Evolutionary conservation across 2,329 filamentous ascomycete species (phyloP).

Genomic region (Talaromyces islandicus): DNA sequence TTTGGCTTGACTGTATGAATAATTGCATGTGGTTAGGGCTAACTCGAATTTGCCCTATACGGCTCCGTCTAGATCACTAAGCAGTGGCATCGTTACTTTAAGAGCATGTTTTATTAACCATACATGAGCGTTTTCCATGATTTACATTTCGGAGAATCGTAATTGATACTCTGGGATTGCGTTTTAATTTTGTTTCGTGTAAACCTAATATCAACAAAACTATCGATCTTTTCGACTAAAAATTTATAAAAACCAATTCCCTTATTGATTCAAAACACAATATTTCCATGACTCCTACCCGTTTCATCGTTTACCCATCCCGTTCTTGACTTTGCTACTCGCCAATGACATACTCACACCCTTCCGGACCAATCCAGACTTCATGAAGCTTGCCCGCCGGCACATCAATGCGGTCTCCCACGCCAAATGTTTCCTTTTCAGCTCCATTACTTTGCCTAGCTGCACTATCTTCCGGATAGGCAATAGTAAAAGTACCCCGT

Average conservation of each 20-base stretch:
- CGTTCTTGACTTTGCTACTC: conserved; percentile 29
- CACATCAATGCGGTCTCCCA: conserved; percentile 52
- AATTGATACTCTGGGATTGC: background rate
- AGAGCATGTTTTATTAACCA: background rate
- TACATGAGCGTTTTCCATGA: too few species aligned
- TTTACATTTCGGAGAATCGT: background rate
- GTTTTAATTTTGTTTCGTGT: background rate
- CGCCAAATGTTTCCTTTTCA: conserved; percentile 50
- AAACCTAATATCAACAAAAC: background rate
- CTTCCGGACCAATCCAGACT: conserved; percentile 55
- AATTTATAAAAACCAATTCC: background rate
- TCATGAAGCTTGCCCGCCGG: conserved; percentile 52
- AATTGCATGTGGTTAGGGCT: background rate
- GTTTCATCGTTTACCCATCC: background rate
- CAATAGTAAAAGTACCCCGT: conserved; percentile 51
- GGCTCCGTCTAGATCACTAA: background rate
- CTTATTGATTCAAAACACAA: too few species aligned
- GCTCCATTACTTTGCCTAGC: conserved; percentile 18
- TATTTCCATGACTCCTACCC: background rate
- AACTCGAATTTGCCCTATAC: background rate
- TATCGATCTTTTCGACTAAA: background rate
- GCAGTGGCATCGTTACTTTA: background rate
- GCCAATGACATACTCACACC: conserved; percentile 58
- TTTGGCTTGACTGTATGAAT: too few species aligned
- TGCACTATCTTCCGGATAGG: conserved; percentile 48